Conservation (phyloP, 805 yeast species). For the Blastobotrys attinorum region DNA sequence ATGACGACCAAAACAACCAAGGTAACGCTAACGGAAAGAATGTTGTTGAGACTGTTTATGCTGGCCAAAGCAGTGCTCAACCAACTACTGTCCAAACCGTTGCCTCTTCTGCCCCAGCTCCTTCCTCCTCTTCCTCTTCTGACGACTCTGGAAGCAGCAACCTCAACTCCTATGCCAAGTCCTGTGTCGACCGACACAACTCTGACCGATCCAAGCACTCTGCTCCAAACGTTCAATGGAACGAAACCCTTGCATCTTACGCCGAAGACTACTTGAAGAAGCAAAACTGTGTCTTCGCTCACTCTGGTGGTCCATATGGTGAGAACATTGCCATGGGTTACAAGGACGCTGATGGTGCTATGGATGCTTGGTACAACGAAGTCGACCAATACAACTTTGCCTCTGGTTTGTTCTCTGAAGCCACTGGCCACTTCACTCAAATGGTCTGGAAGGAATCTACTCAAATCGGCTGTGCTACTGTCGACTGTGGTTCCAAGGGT, state of each 20-base stretch:
- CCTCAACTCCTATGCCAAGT: constrained; percentile 9
- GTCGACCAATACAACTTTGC: constrained; percentile 43
- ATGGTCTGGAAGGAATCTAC: constrained; percentile 62
- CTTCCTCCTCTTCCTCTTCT: constrained; percentile 4
- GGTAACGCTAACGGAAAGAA: background rate
- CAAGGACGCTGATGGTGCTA: constrained; percentile 35
- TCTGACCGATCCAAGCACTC: constrained; percentile 21
- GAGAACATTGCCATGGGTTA: constrained; percentile 79
- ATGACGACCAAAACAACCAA: background rate
- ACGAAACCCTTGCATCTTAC: constrained; percentile 38
- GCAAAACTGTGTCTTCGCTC: constrained; percentile 47
- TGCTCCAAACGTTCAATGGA: constrained; percentile 45
- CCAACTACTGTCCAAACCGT: constrained; percentile 4
- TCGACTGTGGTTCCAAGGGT: constrained; percentile 44
- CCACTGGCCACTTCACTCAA: constrained; percentile 78
- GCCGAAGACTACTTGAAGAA: constrained; percentile 46
- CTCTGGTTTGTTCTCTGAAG: constrained; percentile 31
- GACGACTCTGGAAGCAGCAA: constrained; percentile 8
- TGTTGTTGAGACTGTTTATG: constrained; percentile 1
- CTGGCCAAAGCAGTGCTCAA: background rate
- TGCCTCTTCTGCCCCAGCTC: constrained; percentile 4
- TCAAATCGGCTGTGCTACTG: constrained; percentile 64
- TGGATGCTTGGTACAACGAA: constrained; percentile 73
- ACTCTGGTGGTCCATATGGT: constrained; percentile 63
- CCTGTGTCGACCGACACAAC: constrained; percentile 20